Base-by-base conservation (phyloP, 768 basidiomycete species). In the Kwoniella pini region DNA sequence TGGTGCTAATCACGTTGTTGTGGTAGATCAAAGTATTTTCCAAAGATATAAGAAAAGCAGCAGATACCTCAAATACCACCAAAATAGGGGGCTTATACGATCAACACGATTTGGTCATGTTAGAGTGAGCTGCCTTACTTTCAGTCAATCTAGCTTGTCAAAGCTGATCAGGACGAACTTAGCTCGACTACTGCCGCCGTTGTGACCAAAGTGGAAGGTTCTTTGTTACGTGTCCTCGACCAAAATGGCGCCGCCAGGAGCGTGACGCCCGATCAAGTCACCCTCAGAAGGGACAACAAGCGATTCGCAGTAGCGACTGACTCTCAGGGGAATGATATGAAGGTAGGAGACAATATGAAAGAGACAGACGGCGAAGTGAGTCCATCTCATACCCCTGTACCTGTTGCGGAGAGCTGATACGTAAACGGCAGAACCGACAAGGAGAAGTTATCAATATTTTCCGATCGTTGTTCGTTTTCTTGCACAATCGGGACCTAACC, bases 161-260 rank as follows among this genome's bases (percentile, higher is more conserved):
- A 38, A 19, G 64, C 65, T 69, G 55, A 69, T 38, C 2, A 53
- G 3, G 19, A 2, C 7, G 11, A n/a, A n/a, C 17, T 1, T 51
- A 97, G 93, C 78, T 84, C 86, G 28, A 90, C 93, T 77, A 95
- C 93, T 4, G 91, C 93, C 33, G 96, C 93, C 76, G 91, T 98
- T 61, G 96, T 98, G 65, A 96, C 88, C 84, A 94, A 95, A 78
- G 94, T 93, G 1, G 96, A 98, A 76, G 87, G 92, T 13, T 91
- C 92, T 74, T 87, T 91, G 7, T 92, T 99, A 85, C 90, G 93
- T 57, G 89, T 99, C 1, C 83, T 99, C 52, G 95, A 98, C 72
- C 96, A 98, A 75, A 88, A 91, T 68, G 91, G 92, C 1, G 87
- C 91, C 80, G 85, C 90, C 15, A 88, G 91, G 15, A 83, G 89